Percentiles rank a stretch among this genome's conserved stretches.
These are phyloP conservation scores for Candida piceae DNA, from an alignment of 805 yeast genomes.

Conservation along the genomic window DNA sequence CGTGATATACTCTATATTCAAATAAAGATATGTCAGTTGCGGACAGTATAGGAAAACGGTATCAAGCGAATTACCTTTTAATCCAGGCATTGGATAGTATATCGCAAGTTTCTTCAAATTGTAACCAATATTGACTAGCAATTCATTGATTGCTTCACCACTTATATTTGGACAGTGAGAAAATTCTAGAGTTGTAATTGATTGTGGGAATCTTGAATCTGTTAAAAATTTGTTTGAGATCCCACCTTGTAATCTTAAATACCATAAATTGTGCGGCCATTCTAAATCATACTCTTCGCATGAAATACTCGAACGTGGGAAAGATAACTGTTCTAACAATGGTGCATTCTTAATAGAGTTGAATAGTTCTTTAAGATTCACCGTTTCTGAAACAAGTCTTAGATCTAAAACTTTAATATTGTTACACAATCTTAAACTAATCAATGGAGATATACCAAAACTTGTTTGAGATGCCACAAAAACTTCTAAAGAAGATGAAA, in stretches of 20 bases:
- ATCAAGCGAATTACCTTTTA: constrained; percentile 68
- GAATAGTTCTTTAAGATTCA: constrained; percentile 76
- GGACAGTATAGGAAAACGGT: constrained; percentile 74
- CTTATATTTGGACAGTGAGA: constrained; percentile 82
- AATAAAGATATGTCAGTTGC: constrained; percentile 52
- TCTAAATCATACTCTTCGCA: constrained; percentile 53
- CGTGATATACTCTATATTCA: constrained; percentile 77
- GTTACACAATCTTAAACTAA: constrained; percentile 71
- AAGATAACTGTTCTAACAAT: constrained; percentile 66
- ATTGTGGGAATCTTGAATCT: constrained; percentile 63
- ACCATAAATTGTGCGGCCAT: constrained; percentile 80
- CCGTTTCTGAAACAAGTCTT: constrained; percentile 84
- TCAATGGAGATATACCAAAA: constrained; percentile 85
- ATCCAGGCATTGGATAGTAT: constrained; percentile 84
- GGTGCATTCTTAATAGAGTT: constrained; percentile 61
- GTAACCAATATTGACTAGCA: constrained; percentile 62
- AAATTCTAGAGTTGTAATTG: constrained; percentile 67
- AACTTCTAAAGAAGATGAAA: constrained; percentile 55
- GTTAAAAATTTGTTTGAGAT: constrained; percentile 74
- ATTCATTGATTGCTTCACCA: constrained; percentile 56
- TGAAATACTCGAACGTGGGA: constrained; percentile 81
- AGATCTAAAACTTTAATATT: constrained; percentile 64
- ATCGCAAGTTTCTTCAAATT: constrained; percentile 59
- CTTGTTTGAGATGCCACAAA: constrained; percentile 93
- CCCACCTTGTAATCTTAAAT: constrained; percentile 82